phyloP scores from a whole-genome alignment of 441 rosid genomes.

The Pelargonium fulgidum region DNA sequence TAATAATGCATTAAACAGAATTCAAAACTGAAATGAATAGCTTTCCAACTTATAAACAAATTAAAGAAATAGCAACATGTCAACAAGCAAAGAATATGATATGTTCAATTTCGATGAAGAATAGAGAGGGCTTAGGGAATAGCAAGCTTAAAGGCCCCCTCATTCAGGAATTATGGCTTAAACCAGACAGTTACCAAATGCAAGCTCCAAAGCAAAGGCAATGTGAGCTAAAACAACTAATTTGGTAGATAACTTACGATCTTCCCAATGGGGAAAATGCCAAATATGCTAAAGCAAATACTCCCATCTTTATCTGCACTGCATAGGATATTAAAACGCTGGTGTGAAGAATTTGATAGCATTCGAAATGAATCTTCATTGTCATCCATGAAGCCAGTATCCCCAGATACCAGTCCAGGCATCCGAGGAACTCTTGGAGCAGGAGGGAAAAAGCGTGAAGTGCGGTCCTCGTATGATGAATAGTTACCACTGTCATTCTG shows the following conservation, averaged over 20 bases:
- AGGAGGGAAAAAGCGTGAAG: constrained; percentile 75
- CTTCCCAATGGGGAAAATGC: constrained; percentile 77
- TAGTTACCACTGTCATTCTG: constrained; percentile 42
- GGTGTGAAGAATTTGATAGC: constrained; percentile 65
- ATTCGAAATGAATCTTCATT: constrained; percentile 70
- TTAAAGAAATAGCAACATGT: not conserved
- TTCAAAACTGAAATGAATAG: not conserved
- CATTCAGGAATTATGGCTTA: not conserved
- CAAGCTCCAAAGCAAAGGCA: not conserved
- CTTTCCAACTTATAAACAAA: not conserved
- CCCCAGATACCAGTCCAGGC: constrained; percentile 69
- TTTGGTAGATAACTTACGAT: constrained; percentile 48
- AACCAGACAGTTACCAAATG: not conserved
- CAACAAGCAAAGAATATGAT: not conserved
- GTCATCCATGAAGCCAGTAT: constrained; percentile 66
- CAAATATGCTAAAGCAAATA: constrained; percentile 76
- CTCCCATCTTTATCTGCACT: constrained; percentile 78
- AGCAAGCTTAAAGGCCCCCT: not conserved
- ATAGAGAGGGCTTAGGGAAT: not conserved
- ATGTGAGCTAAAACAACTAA: constrained; percentile 1
- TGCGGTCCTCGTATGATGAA: constrained; percentile 61
- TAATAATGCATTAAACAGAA: not conserved
- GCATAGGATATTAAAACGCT: constrained; percentile 65
- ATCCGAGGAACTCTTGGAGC: constrained; percentile 68
- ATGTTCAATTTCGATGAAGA: not conserved